Base-by-base conservation (phyloP, 345 rosid species). In the Eucalyptus pumila region DNA sequence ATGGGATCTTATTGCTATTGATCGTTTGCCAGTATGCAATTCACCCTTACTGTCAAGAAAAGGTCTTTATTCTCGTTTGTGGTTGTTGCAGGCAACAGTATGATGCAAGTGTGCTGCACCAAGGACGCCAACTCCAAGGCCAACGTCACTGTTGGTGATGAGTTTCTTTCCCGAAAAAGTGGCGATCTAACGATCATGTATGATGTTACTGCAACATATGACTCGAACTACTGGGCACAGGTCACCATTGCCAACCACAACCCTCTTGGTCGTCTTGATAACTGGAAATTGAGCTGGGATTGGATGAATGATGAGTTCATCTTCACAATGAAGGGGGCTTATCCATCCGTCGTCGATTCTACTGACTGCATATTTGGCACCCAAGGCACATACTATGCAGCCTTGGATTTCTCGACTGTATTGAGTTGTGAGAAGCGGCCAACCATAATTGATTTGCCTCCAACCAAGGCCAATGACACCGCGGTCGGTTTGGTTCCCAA, bases 141-240 rank as follows among this genome's bases (percentile, higher is more conserved):
- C 65, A 98, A 96, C 90, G 89, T 94, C 87, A 94, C 96, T 1
- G 93, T 93, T 34, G 95, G 89, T 14, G 97, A 94, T 3, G 95
- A 92, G 50, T 97, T 97, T 91, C 87, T 95, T 69, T 97, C 98
- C 37, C 95, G 97, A 80, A 97, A 94, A 90, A 93, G 89, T 26
- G 99, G 99, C 6, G 99, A 98, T 93, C 96, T 98, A 60, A 97
- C 98, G 12, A 94, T 98, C 56, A 95, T 95, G 98, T 98, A 98
- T 85, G 99, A 98, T 89, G 99, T 98, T 90, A 91, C 90, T 89
- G 93, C 95, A 88, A 94, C 99, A 34, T 98, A 96, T 90, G 98
- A 94, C 42, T 93, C 97, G 2, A 94, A 87, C 91, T 98, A 98
- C 92, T 94, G 96, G 96, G 94, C 96, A 10, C 96, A 95, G 92